Evolutionary conservation across 768 basidiomycete genomes (phyloP), one percentile per base, ranked within the genome.

Genomic region (Hypholoma sublateritium): DNA sequence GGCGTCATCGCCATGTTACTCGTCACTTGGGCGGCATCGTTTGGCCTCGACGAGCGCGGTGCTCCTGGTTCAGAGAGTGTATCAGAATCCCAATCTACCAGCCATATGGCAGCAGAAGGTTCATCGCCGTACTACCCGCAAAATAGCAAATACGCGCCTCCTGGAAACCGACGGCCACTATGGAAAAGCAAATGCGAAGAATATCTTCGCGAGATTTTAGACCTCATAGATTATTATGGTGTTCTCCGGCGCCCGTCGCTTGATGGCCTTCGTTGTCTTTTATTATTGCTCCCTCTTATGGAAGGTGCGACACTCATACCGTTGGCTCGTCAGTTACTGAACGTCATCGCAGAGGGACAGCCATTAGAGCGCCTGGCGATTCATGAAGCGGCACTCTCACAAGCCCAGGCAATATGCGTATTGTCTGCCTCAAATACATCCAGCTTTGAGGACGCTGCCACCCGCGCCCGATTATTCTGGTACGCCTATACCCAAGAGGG

Each of bases 11-110:
- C 86, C 17, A 88, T 91, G 79, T 72, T 91, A 28, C 78, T 96
- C 19, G 91, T 91, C 43, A 84, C 89, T 19, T 97, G 93, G 93
- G 95, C 93, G 0, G 83, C 87, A 4, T 93, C 91, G 37, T 95
- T 92, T 69, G 95, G 95, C 39, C 75, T 96, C 45, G 84, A 95
- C 68, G 91, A 93, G 63, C 80, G 77, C 42, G 95, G 93, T 36
- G 65, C 80, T 14, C 84, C 87, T 17, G 71, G 75, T 43, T 57
- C 58, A 22, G 70, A 73, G n/a, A 63, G 67, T 37, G 50, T 56
- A 35, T 50, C 55, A 4, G 69, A 69, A 37, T 67, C 68, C 5
- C 58, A 59, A 2, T 32, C 47, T 17, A 39, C 44, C 7, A 42
- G 21, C 19, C 50, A 16, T 34, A 32, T 34, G 3, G 16, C 25